Evolutionary conservation across 2,329 filamentous ascomycete species (phyloP), one percentile per base, ranked within the genome.

Genomic region (Teratosphaeria zuluensis): DNA sequence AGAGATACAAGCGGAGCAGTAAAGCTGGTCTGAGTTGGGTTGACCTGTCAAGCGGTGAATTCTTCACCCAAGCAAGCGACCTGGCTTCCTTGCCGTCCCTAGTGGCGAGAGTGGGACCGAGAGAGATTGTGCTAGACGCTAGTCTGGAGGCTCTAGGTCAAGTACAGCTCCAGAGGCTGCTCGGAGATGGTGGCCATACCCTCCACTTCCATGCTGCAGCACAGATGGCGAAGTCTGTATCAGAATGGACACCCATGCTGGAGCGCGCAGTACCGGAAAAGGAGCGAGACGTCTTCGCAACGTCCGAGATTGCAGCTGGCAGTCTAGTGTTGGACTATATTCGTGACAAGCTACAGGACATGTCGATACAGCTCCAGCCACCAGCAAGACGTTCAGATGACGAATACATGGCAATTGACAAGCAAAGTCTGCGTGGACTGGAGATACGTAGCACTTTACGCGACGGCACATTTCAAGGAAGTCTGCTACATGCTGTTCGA

Each of bases 1-100:
- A 68, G 24, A 56, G 63, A 72, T 80, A 56, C 74, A 75, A 53
- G 69, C 62, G 64, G 3, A 64, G 57, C 12, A 61, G 70, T 3
- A 72, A 75, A 56, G 77, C 95, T 58, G 94, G 94, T 2, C 77
- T 99, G 55, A 89, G 94, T 48, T 99, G 94, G 94, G 78, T 97
- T 53, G 94, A 99, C 73, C 76, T 97, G 30, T 96, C 94, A 8
- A 99, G 94, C 2, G 94, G 94, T 14, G 89, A 92, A 67, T 99
- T 99, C 74, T 90, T 86, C 68, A 96, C 91, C 0, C 91, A 97
- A 69, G 78, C 78, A 19, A 86, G 88, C 0, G 85, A 86, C 21
- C 74, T 92, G 7, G 78, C 82, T 55, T 85, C 86, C 57, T 76
- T 99, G 4, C 80, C 89, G n/a, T 90, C 92, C 9, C 85, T 88